Conservation (phyloP, 169 alveolate species). For the Plasmodium gonderi region DNA sequence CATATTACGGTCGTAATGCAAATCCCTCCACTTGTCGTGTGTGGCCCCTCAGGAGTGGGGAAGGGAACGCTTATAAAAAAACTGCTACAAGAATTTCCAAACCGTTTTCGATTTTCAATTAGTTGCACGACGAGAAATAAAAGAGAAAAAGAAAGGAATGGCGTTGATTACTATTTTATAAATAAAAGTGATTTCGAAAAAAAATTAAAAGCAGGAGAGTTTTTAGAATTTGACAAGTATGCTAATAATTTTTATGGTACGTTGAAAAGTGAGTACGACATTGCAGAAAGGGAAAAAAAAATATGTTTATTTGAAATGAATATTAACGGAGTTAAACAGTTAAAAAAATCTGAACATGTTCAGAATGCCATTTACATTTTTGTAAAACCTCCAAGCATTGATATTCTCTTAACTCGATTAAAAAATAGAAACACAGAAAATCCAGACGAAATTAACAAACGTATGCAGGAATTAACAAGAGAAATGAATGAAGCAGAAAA, state of each 20-base stretch:
- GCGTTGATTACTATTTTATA: conserved; percentile 87
- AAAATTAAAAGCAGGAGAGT: conserved; percentile 83
- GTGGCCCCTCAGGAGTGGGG: conserved; percentile 96
- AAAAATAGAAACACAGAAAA: conserved; percentile 89
- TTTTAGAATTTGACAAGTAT: conserved; percentile 87
- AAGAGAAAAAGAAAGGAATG: conserved; percentile 89
- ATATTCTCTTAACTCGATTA: conserved; percentile 85
- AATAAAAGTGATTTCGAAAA: conserved; percentile 85
- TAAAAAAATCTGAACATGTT: conserved; percentile 72
- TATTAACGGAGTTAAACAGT: conserved; percentile 88
- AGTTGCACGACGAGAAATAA: conserved; percentile 90
- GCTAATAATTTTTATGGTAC: conserved; percentile 92
- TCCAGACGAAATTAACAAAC: conserved; percentile 83
- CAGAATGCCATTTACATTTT: conserved; percentile 80
- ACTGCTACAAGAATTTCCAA: conserved; percentile 80
- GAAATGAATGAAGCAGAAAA: conserved; percentile 84
- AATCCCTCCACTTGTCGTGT: conserved; percentile 84
- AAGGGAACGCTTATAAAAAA: conserved; percentile 88
- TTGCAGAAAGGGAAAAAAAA: conserved; percentile 81
- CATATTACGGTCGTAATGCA: background rate
- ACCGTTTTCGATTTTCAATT: conserved; percentile 84
- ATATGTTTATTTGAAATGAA: conserved; percentile 91
- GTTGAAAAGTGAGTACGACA: conserved; percentile 77
- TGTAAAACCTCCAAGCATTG: conserved; percentile 83
- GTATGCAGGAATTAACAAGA: conserved; percentile 86